A percentile compares a stretch with the other conserved stretches of the same genome.
These are phyloP conservation scores for Astragalus glycyphyllos DNA, from an alignment of 306 rosid genomes.

Conservation along the genomic window DNA sequence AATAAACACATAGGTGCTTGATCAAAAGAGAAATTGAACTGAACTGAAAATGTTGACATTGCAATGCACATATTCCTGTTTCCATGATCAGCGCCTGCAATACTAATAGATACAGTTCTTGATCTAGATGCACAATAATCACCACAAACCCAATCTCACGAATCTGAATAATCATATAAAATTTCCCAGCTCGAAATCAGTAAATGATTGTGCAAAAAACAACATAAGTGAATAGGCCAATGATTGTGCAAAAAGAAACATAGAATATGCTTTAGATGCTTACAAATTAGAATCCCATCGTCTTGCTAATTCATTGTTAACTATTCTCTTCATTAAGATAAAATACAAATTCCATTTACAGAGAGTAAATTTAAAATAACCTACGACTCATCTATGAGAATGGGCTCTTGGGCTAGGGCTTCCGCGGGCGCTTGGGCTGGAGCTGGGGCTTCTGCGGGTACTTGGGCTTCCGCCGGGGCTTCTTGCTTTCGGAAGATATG, in stretches of 20 bases:
- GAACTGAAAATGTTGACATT: neutral
- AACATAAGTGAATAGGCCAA: neutral
- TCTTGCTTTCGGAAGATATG: constrained; percentile 59
- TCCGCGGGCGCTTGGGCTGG: constrained; percentile 24
- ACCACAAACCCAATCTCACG: neutral
- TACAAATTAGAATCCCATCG: neutral
- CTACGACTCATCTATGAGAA: constrained; percentile 51
- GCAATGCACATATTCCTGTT: neutral
- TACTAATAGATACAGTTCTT: neutral
- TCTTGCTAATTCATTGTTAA: neutral
- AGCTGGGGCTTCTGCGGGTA: neutral
- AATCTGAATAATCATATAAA: constrained; percentile 1
- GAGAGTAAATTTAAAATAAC: constrained; percentile 15
- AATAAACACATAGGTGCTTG: no score
- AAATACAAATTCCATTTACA: constrained; percentile 25
- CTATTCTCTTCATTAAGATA: neutral
- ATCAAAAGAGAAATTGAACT: neutral
- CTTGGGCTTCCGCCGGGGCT: neutral
- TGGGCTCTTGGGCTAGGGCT: constrained; percentile 13
- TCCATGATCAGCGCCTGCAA: neutral
- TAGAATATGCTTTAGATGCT: constrained; percentile 4
- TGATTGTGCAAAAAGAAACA: neutral
- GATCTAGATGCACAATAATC: constrained; percentile 23
- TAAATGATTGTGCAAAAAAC: constrained; percentile 4
- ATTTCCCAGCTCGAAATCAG: neutral